Evolutionary conservation across 345 rosid genomes (phyloP).

Genomic region (Linum usitatissimum): DNA sequence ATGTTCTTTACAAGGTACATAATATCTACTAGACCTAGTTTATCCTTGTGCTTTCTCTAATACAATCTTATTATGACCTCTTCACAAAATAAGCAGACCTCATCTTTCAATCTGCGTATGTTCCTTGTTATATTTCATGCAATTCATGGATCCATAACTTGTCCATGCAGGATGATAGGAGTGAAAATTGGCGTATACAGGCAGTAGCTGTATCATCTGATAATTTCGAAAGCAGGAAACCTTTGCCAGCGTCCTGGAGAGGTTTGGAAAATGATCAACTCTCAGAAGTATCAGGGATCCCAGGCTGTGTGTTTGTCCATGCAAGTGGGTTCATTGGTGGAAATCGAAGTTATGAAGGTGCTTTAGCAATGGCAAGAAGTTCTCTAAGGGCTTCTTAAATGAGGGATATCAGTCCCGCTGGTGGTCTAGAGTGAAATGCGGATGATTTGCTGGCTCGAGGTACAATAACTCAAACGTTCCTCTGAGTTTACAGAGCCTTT

Average conservation of each 20-base stretch:
- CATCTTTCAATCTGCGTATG: background rate
- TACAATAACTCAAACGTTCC: no score
- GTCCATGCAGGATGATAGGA: constrained; percentile 60
- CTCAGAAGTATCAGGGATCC: constrained; percentile 50
- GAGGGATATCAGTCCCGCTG: background rate
- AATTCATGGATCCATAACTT: background rate
- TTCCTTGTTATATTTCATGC: background rate
- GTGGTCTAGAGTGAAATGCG: no score
- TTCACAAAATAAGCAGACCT: background rate
- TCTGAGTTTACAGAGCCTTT: no score
- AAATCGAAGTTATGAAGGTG: constrained; percentile 59
- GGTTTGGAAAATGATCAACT: constrained; percentile 77
- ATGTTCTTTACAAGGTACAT: constrained; percentile 69
- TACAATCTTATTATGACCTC: background rate
- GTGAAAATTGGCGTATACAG: constrained; percentile 70
- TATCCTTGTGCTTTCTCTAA: background rate
- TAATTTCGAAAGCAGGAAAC: constrained; percentile 77
- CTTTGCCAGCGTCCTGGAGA: constrained; percentile 80
- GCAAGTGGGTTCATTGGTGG: constrained; percentile 90
- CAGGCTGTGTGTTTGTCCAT: constrained; percentile 77
- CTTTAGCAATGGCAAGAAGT: constrained; percentile 60
- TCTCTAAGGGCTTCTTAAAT: constrained; percentile 23
- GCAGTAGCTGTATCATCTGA: constrained; percentile 80
- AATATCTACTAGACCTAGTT: background rate
- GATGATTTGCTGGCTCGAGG: no score